A percentile compares a stretch with the other conserved stretches of the same genome.
These are phyloP conservation scores for Puccinia sorghi DNA, from an alignment of 1,284 basidiomycete genomes.

Conservation along the genomic window DNA sequence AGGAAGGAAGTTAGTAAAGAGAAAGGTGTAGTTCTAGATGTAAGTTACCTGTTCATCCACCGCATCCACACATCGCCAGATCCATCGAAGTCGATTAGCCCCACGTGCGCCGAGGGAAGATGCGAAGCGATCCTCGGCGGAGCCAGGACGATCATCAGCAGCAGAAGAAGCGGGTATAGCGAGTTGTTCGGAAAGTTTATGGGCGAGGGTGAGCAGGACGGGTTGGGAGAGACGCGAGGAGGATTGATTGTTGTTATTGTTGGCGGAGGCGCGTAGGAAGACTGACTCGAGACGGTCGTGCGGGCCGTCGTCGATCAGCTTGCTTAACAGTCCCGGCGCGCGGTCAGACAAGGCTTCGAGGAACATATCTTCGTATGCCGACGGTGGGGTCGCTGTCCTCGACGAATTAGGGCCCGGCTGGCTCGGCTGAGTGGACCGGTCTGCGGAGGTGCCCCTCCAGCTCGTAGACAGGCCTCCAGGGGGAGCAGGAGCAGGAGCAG, in stretches of 20 bases:
- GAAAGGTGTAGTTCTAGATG: not conserved
- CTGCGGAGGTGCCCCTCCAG: not conserved
- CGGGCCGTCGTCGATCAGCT: slow-evolving; percentile 14
- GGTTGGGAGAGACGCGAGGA: slow-evolving; percentile 21
- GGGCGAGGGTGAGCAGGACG: slow-evolving; percentile 24
- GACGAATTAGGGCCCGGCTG: too few species aligned
- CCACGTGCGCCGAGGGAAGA: not conserved
- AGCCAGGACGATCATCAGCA: not conserved
- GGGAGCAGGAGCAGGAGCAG: too few species aligned
- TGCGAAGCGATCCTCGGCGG: not conserved
- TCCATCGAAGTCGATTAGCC: slow-evolving; percentile 29
- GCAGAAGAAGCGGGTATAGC: not conserved
- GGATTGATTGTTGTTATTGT: not conserved
- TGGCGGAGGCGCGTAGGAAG: not conserved
- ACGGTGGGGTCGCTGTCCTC: not conserved
- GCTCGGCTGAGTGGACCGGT: not conserved
- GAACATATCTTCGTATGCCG: slow-evolving; percentile 31
- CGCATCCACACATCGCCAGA: slow-evolving; percentile 17
- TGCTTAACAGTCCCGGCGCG: not conserved
- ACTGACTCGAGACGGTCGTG: slow-evolving; percentile 2
- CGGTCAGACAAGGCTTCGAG: slow-evolving; percentile 21
- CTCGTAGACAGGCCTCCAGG: too few species aligned
- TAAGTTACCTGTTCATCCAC: slow-evolving; percentile 6
- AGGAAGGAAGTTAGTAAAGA: not conserved
- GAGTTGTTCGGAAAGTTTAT: slow-evolving; percentile 16